Conservation (phyloP, 805 yeast genomes). For the Candida incommunis region DNA sequence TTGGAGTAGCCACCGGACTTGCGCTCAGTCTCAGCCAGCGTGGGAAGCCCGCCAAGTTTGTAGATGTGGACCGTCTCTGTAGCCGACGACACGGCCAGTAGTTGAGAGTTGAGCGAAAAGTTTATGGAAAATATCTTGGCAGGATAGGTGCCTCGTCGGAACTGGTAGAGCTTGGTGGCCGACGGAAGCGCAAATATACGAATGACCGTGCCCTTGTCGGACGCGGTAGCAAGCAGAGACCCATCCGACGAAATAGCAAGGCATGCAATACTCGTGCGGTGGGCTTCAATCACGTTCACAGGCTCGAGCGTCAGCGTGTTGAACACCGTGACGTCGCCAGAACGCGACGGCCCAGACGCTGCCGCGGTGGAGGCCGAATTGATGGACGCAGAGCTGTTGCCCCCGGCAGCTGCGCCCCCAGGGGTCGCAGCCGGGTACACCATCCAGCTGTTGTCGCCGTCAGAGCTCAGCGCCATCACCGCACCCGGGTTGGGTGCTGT, state of each 20-base stretch:
- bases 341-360: slow-evolving; percentile 14
- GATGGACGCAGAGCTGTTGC: slow-evolving; percentile 7
- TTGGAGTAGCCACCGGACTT: slow-evolving; percentile 5
- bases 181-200: slow-evolving; percentile 60
- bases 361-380: slow-evolving; percentile 6
- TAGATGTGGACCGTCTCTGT: slow-evolving; percentile 91
- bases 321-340: slow-evolving; percentile 64
- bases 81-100: slow-evolving; percentile 72
- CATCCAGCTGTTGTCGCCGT: slow-evolving; percentile 35
- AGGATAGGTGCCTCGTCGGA: slow-evolving; percentile 76
- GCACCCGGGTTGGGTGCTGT: slow-evolving; percentile 32
- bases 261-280: slow-evolving; percentile 59
- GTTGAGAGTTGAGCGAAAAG: slow-evolving; percentile 56
- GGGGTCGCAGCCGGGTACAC: slow-evolving; percentile 38
- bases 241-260: slow-evolving; percentile 65
- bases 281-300: slow-evolving; percentile 72
- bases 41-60: slow-evolving; percentile 39
- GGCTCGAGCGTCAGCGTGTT: slow-evolving; percentile 67
- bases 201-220: slow-evolving; percentile 79
- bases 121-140: slow-evolving; percentile 64
- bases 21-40: slow-evolving; percentile 18
- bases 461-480: slow-evolving; percentile 22
- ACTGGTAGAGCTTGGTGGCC: slow-evolving; percentile 45
- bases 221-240: slow-evolving; percentile 70
- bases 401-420: slow-evolving; percentile 6